A percentile compares a stretch with the other conserved stretches of the same genome.
These are phyloP conservation scores for Colletotrichum spaethianum DNA, from an alignment of 2,329 filamentous ascomycete species.

Conservation along the genomic window DNA sequence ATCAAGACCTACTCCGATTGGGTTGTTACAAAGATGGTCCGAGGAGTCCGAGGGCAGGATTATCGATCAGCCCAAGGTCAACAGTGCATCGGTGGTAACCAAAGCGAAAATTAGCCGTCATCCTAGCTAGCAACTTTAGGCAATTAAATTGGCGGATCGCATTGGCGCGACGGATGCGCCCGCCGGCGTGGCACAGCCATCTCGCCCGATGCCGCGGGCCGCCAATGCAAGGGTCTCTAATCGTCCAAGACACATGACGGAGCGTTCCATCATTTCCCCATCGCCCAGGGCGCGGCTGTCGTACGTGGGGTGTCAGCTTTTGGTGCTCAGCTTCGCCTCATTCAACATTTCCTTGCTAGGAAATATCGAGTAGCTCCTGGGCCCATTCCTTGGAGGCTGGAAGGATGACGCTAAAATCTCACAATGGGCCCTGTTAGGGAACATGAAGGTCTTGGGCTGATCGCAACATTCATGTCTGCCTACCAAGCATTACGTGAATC, in stretches of 20 bases:
- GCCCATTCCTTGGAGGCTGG: neutral
- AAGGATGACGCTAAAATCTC: slow-evolving; percentile 11
- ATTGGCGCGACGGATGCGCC: neutral
- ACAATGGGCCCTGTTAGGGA: neutral
- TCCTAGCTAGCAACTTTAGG: neutral
- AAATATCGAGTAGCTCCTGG: neutral
- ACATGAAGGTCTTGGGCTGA: neutral
- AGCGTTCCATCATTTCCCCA: neutral
- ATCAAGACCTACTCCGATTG: neutral
- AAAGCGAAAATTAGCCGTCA: neutral
- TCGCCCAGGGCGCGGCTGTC: slow-evolving; percentile 1
- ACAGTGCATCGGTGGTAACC: neutral
- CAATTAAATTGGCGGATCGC: neutral
- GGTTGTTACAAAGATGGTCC: neutral
- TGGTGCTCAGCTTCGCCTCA: slow-evolving; percentile 10
- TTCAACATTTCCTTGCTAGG: neutral
- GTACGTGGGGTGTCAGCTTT: neutral
- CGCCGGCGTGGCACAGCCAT: neutral
- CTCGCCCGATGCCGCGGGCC: neutral
- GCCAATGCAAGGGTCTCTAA: neutral
- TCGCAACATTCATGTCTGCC: neutral
- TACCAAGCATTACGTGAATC: neutral
- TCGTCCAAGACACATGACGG: neutral
- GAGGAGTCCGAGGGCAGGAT: neutral
- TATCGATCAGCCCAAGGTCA: neutral